Evolutionary conservation across 169 alveolate genomes (phyloP).

Genomic region (Plasmodium adleri): DNA sequence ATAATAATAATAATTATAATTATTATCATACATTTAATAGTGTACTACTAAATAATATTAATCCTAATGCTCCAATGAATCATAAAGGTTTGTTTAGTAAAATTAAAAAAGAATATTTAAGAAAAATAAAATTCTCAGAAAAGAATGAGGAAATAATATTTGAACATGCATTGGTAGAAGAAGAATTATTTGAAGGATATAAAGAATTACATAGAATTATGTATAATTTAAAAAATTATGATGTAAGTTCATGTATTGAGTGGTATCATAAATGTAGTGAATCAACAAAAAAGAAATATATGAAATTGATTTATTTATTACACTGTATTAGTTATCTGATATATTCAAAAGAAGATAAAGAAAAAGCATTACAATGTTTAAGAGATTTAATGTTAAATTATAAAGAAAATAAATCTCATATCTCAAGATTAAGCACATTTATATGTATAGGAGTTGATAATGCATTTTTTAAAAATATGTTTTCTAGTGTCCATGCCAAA

Average conservation of each 20-base stretch:
- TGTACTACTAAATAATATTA: slow-evolving; percentile 46
- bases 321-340: slow-evolving; percentile 53
- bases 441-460: slow-evolving; percentile 71
- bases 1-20: not conserved
- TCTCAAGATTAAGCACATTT: slow-evolving; percentile 66
- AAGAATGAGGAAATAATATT: slow-evolving; percentile 22
- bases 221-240: slow-evolving; percentile 38
- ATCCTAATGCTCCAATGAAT: not conserved
- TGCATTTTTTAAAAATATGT: slow-evolving; percentile 47
- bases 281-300: slow-evolving; percentile 38
- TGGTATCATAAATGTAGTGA: slow-evolving; percentile 64
- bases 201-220: slow-evolving; percentile 42
- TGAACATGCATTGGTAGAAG: slow-evolving; percentile 49
- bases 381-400: slow-evolving; percentile 57
- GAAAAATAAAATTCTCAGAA: slow-evolving; percentile 33
- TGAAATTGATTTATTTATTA: slow-evolving; percentile 32
- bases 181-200: slow-evolving; percentile 63
- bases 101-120: slow-evolving; percentile 50
- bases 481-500: slow-evolving; percentile 44
- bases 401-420: slow-evolving; percentile 55
- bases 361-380: slow-evolving; percentile 46
- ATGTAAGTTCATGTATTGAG: slow-evolving; percentile 46
- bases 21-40: not conserved
- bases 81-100: slow-evolving; percentile 14
- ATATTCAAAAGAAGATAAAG: slow-evolving; percentile 45